These are phyloP conservation scores for Penicillium oxalicum DNA, from an alignment of 2,329 filamentous ascomycete species.

Conservation along the genomic window DNA sequence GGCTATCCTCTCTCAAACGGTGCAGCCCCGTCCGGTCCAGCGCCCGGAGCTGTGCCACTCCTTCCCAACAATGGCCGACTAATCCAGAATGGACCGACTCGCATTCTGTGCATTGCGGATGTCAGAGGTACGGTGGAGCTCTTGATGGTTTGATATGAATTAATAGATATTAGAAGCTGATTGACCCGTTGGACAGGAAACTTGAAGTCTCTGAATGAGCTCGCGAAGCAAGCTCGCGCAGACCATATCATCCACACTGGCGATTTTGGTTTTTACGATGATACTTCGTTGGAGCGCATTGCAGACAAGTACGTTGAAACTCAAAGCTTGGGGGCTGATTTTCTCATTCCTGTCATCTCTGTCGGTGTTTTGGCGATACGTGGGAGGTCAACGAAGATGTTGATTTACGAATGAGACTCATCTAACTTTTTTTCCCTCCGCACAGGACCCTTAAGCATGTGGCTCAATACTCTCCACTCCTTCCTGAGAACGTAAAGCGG, in stretches of 20 bases:
- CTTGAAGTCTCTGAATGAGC: constrained; percentile 87
- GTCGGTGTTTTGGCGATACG: too few species aligned
- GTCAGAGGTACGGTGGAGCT: constrained; percentile 40
- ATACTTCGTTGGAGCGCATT: constrained; percentile 90
- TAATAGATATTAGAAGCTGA: constrained; percentile 8
- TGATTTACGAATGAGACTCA: constrained; percentile 6
- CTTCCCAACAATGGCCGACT: constrained; percentile 47
- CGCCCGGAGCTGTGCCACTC: constrained; percentile 44
- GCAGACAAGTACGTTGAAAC: constrained; percentile 75
- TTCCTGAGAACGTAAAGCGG: constrained; percentile 67
- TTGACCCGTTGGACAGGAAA: constrained; percentile 60
- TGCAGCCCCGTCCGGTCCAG: constrained; percentile 35
- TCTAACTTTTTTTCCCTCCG: constrained; percentile 15
- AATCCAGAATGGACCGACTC: constrained; percentile 43
- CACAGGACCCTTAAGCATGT: constrained; percentile 91
- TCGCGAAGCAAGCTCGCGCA: constrained; percentile 88
- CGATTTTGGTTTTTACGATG: constrained; percentile 98
- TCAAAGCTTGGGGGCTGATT: constrained; percentile 3
- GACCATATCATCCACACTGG: constrained; percentile 98
- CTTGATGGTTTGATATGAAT: not conserved
- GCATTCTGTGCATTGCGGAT: constrained; percentile 47
- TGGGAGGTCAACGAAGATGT: not conserved
- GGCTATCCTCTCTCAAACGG: constrained; percentile 45
- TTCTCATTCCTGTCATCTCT: not conserved
- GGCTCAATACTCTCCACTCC: constrained; percentile 93